These are phyloP conservation scores for Dothistroma septosporum DNA, from an alignment of 2,329 filamentous ascomycete genomes.

Conservation along the genomic window DNA sequence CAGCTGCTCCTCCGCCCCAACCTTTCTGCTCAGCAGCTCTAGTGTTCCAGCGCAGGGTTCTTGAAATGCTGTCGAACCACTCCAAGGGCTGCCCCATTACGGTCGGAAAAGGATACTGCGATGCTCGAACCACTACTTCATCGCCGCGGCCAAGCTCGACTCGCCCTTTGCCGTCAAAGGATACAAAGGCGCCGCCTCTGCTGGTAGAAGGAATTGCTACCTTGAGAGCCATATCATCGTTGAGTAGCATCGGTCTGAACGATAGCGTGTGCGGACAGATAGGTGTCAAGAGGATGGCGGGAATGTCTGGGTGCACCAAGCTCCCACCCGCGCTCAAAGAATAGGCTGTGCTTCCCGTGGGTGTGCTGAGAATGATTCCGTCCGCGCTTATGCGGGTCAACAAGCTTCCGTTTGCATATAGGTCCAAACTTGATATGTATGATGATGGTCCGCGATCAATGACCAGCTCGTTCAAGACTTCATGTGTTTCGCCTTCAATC, in stretches of 20 bases:
- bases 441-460: constrained; percentile 95
- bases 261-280: constrained; percentile 97
- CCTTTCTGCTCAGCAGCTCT: constrained; percentile 87
- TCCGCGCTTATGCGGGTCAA: constrained; percentile 95
- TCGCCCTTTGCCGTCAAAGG: constrained; percentile 94
- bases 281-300: constrained; percentile 90
- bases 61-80: constrained; percentile 94
- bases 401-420: constrained; percentile 92
- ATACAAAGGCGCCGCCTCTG: constrained; percentile 90
- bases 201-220: constrained; percentile 81
- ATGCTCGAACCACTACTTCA: constrained; percentile 92
- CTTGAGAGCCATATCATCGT: constrained; percentile 86
- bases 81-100: constrained; percentile 85
- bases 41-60: constrained; percentile 92
- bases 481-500: constrained; percentile 89
- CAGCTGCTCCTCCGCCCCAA: constrained; percentile 62
- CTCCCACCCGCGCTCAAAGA: constrained; percentile 93
- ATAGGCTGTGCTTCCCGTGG: constrained; percentile 86
- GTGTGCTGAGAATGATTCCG: constrained; percentile 95
- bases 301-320: constrained; percentile 93
- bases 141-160: constrained; percentile 90
- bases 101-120: constrained; percentile 94
- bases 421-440: constrained; percentile 93
- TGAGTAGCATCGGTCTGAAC: constrained; percentile 96
- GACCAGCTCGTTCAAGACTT: constrained; percentile 96